Evolutionary conservation across 2,329 filamentous ascomycete species (phyloP).

Genomic region (Ceratocystiopsis brevicomis): DNA sequence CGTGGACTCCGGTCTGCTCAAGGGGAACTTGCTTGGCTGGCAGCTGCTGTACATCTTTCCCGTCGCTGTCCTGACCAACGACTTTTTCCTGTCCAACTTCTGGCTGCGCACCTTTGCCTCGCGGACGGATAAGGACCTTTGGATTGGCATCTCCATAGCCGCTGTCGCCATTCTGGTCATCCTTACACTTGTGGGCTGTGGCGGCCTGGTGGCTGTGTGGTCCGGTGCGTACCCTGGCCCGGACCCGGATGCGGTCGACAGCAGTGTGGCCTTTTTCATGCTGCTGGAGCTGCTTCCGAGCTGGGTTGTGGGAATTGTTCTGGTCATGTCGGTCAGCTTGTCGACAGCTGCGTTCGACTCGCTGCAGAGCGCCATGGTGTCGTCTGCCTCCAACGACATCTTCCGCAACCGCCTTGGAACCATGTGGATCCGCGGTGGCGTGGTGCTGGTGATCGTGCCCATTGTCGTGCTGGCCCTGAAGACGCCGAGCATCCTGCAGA

Average conservation of each 20-base stretch:
- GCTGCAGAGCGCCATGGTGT: constrained; percentile 62
- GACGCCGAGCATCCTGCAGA: constrained; percentile 56
- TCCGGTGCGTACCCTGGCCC: constrained; percentile 51
- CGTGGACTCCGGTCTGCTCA: constrained; percentile 47
- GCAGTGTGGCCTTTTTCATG: constrained; percentile 56
- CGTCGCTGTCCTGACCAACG: constrained; percentile 62
- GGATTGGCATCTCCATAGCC: constrained; percentile 54
- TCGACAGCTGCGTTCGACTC: constrained; percentile 65
- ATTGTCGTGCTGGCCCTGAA: constrained; percentile 56
- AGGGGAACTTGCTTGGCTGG: constrained; percentile 57
- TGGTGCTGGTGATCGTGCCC: constrained; percentile 56
- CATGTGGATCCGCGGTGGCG: constrained; percentile 49
- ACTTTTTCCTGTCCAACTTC: constrained; percentile 71
- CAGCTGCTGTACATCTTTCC: constrained; percentile 73
- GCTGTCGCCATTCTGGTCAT: constrained; percentile 46
- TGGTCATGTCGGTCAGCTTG: constrained; percentile 63
- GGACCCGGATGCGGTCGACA: constrained; percentile 29
- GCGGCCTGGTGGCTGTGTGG: constrained; percentile 62
- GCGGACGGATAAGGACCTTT: constrained; percentile 59
- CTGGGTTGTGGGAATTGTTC: constrained; percentile 67
- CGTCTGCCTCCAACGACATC: constrained; percentile 66
- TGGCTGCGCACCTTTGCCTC: constrained; percentile 74
- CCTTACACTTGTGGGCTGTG: constrained; percentile 51
- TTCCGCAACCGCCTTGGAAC: constrained; percentile 67
- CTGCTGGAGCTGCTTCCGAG: constrained; percentile 51